Evolutionary conservation across 176 grass and related monocot species (phyloP).

Genomic region (Zea luxurians): DNA sequence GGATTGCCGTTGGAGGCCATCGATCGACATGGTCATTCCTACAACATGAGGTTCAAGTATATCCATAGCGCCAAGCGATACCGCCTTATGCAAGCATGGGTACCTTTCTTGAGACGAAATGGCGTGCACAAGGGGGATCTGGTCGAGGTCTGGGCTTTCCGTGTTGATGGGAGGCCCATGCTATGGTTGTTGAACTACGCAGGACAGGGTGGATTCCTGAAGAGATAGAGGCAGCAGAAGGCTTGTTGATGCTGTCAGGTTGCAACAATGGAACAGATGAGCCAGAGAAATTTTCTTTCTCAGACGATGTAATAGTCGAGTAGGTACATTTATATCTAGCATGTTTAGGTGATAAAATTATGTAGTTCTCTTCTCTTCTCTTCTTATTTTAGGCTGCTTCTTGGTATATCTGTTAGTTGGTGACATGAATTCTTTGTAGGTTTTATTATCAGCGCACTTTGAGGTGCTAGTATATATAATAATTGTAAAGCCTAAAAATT

Average conservation of each 20-base stretch:
- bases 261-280: not conserved
- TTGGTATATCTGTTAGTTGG: too few species aligned
- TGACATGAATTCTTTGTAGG: too few species aligned
- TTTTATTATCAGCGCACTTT: too few species aligned
- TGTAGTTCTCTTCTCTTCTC: too few species aligned
- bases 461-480: too few species aligned
- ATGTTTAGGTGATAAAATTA: too few species aligned
- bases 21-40: conserved; percentile 19
- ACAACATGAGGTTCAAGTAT: conserved; percentile 8
- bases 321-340: too few species aligned
- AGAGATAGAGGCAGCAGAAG: not conserved
- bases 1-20: conserved; percentile 5
- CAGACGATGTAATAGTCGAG: too few species aligned
- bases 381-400: too few species aligned
- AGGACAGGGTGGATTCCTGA: not conserved
- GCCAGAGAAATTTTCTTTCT: not conserved
- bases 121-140: not conserved
- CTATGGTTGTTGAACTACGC: conserved; percentile 8
- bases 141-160: conserved; percentile 24
- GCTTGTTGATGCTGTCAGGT: conserved; percentile 9
- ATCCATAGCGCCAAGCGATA: not conserved
- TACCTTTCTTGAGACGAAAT: conserved; percentile 4
- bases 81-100: conserved; percentile 17
- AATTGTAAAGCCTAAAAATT: too few species aligned
- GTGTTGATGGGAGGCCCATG: not conserved